Base-by-base conservation (phyloP, 768 basidiomycete genomes). In the Leccinum disarticulatum region DNA sequence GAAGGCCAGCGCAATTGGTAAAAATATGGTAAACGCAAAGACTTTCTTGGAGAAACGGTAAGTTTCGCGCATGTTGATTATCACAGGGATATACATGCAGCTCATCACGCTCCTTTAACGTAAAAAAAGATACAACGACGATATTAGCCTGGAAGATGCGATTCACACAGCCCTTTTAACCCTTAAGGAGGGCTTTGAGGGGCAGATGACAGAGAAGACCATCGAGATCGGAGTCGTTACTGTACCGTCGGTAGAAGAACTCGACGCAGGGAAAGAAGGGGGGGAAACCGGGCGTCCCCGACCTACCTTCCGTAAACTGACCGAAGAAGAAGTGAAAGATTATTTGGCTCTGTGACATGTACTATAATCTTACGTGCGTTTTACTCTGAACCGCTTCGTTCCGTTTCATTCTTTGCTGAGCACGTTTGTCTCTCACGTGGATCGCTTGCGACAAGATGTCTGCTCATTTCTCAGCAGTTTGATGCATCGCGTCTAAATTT, bases 191-290 rank as follows among this genome's bases (percentile, higher is more conserved):
- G 95, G 97, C 4, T 99, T 98, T 68, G 97, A 99, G 76, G 97
- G 97, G n/a, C 93, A 98, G 72, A 98, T 99, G 96, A 98, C 96
- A 30, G 97, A 98, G 78, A 95, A 97, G 80, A 99, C 97, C 50
- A 97, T 99, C 70, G 97, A 99, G 78, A 93, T 99, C 54, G 97
- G 97, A 35, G 87, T 99, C 43, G 85, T 98, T 64, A 96, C 94
- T 53, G 90, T 95, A 15, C 93, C 94, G 8, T 90, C 89, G 13
- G 69, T 75, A 22, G 82, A 81, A 51, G 79, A 82, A 63, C 70
- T 82, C 59, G 78, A 80, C 62, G 85, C 83, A 43, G 88, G 84
- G 48, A 87, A 87, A 76, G 79, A 88, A 65, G 86, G 87, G 49
- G 84, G 81, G 55, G 83, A 79, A 66, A 87, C 83, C 25, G 87